Percentiles rank a stretch among this genome's conserved stretches.
phyloP scores from a whole-genome alignment of 208 protist species.

The Leishmania martiniquensis region DNA sequence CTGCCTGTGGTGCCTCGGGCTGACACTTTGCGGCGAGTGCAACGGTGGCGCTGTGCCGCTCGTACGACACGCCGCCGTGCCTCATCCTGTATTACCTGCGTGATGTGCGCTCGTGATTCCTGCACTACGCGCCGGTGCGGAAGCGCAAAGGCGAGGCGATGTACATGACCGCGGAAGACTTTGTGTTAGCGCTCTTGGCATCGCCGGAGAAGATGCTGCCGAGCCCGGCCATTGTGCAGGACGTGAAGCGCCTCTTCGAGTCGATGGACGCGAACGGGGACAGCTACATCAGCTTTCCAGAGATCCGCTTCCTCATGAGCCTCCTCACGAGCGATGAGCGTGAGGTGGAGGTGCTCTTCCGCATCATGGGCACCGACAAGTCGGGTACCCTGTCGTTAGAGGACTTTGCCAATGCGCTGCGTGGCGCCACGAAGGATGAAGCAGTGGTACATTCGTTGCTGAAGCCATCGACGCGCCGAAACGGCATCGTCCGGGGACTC shows the following conservation, averaged over 20 bases:
- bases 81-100: constrained; percentile 91
- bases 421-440: constrained; percentile 64
- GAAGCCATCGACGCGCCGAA: constrained; percentile 38
- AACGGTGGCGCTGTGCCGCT: constrained; percentile 51
- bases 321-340: constrained; percentile 65
- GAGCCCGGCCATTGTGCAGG: constrained; percentile 15
- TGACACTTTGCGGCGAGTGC: constrained; percentile 20
- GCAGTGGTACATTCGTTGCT: constrained; percentile 47
- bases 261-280: constrained; percentile 83
- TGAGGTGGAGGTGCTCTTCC: constrained; percentile 67
- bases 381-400: constrained; percentile 55
- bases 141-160: constrained; percentile 52
- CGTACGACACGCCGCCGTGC: constrained; percentile 83
- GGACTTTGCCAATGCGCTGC: constrained; percentile 78
- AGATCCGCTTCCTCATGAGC: constrained; percentile 84
- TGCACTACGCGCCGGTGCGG: constrained; percentile 82
- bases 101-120: constrained; percentile 76
- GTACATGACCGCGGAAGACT: constrained; percentile 90
- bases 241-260: constrained; percentile 50
- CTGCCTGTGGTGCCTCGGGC: constrained; percentile 31
- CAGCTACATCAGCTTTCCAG: constrained; percentile 73
- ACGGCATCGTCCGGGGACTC: constrained; percentile 61
- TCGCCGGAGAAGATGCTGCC: constrained; percentile 45
- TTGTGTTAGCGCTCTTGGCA: constrained; percentile 79
- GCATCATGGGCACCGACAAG: constrained; percentile 61